These are phyloP conservation scores for Nitzschia sp. DNA, from an alignment of 108 stramenopile genomes.

Conservation along the genomic window DNA sequence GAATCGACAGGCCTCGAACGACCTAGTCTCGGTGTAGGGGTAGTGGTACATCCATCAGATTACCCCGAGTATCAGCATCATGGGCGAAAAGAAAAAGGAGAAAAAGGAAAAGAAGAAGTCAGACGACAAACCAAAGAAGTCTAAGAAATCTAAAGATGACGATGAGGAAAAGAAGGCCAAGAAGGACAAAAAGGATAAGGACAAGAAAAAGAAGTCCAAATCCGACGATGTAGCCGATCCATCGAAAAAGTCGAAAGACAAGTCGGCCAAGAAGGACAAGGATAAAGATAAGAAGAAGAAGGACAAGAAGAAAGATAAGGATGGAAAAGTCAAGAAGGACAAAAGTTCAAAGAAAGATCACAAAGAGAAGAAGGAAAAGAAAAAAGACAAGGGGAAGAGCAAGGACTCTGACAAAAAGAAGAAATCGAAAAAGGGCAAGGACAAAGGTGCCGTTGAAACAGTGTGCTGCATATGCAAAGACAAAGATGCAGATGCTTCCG, in stretches of 20 bases:
- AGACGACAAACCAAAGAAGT: slow-evolving; percentile 14
- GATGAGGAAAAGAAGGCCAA: slow-evolving; percentile 3
- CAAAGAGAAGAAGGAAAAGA: slow-evolving; percentile 8
- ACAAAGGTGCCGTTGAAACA: not conserved
- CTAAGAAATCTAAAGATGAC: slow-evolving; percentile 10
- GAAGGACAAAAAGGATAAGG: not conserved
- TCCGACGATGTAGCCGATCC: not conserved
- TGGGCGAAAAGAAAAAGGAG: slow-evolving; percentile 13
- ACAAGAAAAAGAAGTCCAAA: slow-evolving; percentile 6
- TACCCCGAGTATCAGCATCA: no score
- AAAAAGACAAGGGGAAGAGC: not conserved
- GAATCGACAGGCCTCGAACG: no score
- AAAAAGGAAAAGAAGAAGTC: slow-evolving; percentile 6
- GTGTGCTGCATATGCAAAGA: slow-evolving; percentile 32
- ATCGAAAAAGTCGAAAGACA: slow-evolving; percentile 7
- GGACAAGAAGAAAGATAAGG: slow-evolving; percentile 14
- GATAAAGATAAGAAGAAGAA: slow-evolving; percentile 3
- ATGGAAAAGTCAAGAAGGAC: slow-evolving; percentile 9
- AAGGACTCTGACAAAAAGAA: not conserved
- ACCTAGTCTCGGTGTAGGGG: no score
- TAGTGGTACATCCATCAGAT: no score
- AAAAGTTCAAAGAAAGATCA: not conserved
- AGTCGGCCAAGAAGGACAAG: slow-evolving; percentile 10
- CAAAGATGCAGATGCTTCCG: slow-evolving; percentile 2
- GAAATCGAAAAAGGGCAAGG: not conserved